These are phyloP conservation scores for Solanum paucissectum DNA, from an alignment of 257 asterid genomes.

Conservation along the genomic window DNA sequence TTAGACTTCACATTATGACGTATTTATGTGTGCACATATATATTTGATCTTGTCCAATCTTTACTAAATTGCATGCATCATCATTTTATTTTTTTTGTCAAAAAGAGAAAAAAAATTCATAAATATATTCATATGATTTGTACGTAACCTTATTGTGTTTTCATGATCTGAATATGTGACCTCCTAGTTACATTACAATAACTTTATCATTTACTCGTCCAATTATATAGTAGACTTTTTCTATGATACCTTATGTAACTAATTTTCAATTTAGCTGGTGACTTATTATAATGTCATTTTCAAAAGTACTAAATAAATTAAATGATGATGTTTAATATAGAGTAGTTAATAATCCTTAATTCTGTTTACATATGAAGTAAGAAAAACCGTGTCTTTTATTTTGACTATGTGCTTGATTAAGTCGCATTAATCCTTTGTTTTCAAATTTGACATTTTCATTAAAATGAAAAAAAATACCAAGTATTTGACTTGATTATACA, in stretches of 20 bases:
- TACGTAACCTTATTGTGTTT: too few species aligned
- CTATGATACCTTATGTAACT: background rate
- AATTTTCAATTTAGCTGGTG: background rate
- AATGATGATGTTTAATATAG: background rate
- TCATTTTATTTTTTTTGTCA: background rate
- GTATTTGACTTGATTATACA: background rate
- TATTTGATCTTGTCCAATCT: background rate
- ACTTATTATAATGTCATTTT: background rate
- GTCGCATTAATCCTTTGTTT: background rate
- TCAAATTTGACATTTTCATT: background rate
- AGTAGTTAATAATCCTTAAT: background rate
- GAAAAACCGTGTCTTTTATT: background rate
- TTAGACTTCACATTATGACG: background rate
- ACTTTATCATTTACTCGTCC: too few species aligned
- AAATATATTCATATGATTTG: background rate
- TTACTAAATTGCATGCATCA: background rate
- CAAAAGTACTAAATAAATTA: background rate
- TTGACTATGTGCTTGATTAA: background rate
- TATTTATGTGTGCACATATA: background rate
- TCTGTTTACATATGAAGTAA: background rate
- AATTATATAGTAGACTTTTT: background rate
- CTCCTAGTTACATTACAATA: background rate
- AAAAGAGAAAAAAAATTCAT: too few species aligned
- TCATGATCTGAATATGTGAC: background rate
- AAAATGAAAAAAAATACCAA: background rate